Evolutionary conservation across 257 asterid genomes (phyloP).

Genomic region (Solanum sitiens): DNA sequence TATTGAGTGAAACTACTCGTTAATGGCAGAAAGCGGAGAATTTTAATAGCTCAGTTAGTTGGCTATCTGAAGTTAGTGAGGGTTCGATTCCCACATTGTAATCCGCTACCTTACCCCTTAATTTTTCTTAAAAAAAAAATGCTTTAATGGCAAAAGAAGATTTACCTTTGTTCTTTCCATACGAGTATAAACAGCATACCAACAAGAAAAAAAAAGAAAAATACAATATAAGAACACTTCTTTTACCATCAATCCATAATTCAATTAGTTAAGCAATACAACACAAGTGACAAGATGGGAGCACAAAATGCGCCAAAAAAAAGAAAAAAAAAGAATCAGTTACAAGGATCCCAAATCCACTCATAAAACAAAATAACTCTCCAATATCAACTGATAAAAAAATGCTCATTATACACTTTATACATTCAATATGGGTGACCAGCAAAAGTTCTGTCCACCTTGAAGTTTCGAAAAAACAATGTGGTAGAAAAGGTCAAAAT

Average conservation of each 20-base stretch:
- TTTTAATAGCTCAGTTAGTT: too few species aligned
- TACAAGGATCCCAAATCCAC: neutral
- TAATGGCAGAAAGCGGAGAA: neutral
- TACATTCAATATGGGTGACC: constrained; percentile 9
- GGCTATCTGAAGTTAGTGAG: too few species aligned
- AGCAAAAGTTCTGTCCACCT: neutral
- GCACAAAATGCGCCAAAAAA: neutral
- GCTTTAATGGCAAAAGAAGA: too few species aligned
- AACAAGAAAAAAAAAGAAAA: neutral
- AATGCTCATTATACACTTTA: constrained; percentile 18
- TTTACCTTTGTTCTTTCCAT: neutral
- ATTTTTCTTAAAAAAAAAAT: too few species aligned
- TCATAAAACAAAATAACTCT: neutral
- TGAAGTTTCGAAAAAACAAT: neutral
- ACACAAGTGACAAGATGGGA: neutral
- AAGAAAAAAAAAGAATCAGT: neutral
- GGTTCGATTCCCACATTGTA: too few species aligned
- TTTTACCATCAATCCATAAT: neutral
- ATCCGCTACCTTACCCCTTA: too few species aligned
- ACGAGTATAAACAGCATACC: neutral
- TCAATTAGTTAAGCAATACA: neutral
- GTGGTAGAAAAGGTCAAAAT: neutral
- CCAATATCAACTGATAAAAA: neutral
- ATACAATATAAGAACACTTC: neutral
- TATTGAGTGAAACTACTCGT: neutral